phyloP scores from a whole-genome alignment of 345 rosid genomes.

The Eutrema heterophyllum region DNA sequence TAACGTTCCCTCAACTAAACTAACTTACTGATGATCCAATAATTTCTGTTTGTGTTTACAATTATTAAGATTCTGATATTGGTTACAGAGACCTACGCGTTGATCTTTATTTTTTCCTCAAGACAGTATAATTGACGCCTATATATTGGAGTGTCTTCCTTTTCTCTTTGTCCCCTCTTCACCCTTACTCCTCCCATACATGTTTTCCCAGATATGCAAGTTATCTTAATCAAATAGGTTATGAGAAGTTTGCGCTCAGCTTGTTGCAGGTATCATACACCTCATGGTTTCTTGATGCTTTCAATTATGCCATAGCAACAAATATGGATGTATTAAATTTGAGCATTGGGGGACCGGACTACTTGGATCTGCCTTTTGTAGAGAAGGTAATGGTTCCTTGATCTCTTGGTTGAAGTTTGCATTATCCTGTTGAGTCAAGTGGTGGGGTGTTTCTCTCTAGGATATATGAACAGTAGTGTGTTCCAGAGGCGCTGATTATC shows the following conservation, averaged over 20 bases:
- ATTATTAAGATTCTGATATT: slow-evolving; percentile 6
- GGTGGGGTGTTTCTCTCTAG: slow-evolving; percentile 4
- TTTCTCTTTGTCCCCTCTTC: slow-evolving; percentile 10
- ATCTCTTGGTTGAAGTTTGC: background rate
- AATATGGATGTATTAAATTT: slow-evolving; percentile 91
- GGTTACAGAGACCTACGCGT: background rate
- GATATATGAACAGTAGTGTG: slow-evolving; percentile 4
- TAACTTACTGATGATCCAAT: background rate
- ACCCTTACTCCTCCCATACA: background rate
- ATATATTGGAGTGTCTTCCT: background rate
- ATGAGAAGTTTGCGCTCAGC: slow-evolving; percentile 86
- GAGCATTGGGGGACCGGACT: slow-evolving; percentile 99
- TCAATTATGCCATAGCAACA: slow-evolving; percentile 93
- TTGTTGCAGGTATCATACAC: slow-evolving; percentile 98
- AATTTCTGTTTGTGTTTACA: background rate
- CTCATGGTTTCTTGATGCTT: slow-evolving; percentile 99
- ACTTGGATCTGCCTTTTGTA: slow-evolving; percentile 94
- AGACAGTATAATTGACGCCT: background rate
- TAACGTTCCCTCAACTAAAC: background rate
- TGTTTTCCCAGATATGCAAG: background rate
- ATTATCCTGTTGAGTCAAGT: slow-evolving; percentile 1
- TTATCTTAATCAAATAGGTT: slow-evolving; percentile 33
- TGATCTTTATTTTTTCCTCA: background rate
- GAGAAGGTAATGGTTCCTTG: slow-evolving; percentile 64
- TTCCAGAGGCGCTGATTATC: slow-evolving; percentile 6